Evolutionary conservation across 2,329 filamentous ascomycete species (phyloP).

Genomic region (Aphanocladium album): DNA sequence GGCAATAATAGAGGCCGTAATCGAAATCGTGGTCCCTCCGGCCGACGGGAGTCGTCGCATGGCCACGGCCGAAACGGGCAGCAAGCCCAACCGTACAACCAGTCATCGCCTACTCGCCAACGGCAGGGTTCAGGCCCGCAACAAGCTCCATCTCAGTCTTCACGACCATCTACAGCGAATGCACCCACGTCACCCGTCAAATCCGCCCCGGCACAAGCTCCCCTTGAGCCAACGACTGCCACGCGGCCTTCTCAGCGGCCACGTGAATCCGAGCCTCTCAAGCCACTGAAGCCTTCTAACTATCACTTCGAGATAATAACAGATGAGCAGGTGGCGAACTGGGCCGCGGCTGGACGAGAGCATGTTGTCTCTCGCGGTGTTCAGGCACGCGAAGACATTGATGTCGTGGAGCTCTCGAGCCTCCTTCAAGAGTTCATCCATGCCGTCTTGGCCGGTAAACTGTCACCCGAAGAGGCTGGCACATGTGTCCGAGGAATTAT

Average conservation of each 20-base stretch:
- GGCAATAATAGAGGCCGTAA: slow-evolving; percentile 41
- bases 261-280: slow-evolving; percentile 12
- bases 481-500: slow-evolving; percentile 69
- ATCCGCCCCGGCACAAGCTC: not conserved
- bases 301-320: slow-evolving; percentile 76
- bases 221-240: not conserved
- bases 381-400: slow-evolving; percentile 61
- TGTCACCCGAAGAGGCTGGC: slow-evolving; percentile 67
- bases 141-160: not conserved
- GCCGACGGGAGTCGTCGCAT: slow-evolving; percentile 50
- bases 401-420: slow-evolving; percentile 62
- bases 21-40: slow-evolving; percentile 41
- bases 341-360: slow-evolving; percentile 63
- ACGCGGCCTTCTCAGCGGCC: slow-evolving; percentile 18
- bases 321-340: slow-evolving; percentile 60
- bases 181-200: slow-evolving; percentile 4
- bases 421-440: slow-evolving; percentile 83
- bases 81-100: slow-evolving; percentile 18
- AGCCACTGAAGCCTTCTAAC: slow-evolving; percentile 33
- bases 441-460: slow-evolving; percentile 63
- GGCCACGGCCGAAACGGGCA: slow-evolving; percentile 22
- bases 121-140: slow-evolving; percentile 9
- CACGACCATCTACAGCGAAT: not conserved
- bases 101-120: slow-evolving; percentile 9
- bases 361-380: slow-evolving; percentile 61